Evolutionary conservation across 1,284 basidiomycete genomes (phyloP), one percentile per base, ranked within the genome.

Genomic region (Trametes versicolor): DNA sequence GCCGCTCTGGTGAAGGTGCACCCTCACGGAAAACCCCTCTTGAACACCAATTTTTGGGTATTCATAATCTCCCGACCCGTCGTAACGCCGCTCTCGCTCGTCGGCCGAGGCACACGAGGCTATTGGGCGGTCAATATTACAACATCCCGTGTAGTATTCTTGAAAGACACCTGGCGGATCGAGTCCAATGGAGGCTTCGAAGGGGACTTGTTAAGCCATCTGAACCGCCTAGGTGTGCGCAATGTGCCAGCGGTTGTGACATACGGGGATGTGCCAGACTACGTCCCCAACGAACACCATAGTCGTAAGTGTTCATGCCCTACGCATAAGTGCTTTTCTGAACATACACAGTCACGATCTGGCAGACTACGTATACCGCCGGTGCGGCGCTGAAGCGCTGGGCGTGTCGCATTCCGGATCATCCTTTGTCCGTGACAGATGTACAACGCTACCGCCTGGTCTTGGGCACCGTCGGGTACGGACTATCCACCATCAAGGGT

Each of bases 121-220:
- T 69, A 63, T 25, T 66, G 64, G 64, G 67, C 67, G 1, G 41
- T 64, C 2, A 50, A 61, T 17, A 7, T n/a, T 7, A 13, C 3
- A 2, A 53, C 50, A 1, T 15, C 21, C 7, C 13, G 15, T 0
- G 53, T 69, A 12, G 55, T 57, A 8, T 66, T 66, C 39, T 13
- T 69, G 15, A 69, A 69, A 45, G 62, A 69, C 43, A 62, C 56
- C 0, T 69, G 67, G 64, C 53, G 66, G 5, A 8, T n/a, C 21
- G 10, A 34, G 15, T n/a, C 41, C 7, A 15, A 15, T 12, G 50
- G 5, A 52, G 64, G 8, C 17, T 5, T 56, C 4, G 67, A 69
- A 48, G 67, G 62, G 1, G 37, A 58, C 3, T 47, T 52, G 0
- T 21, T 69, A 13, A 15, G 19, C 7, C 48, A 25, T 9, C 52